Percentiles rank a stretch among this genome's conserved stretches.
These are phyloP conservation scores for Mycena pura DNA, from an alignment of 768 basidiomycete species.

Conservation along the genomic window DNA sequence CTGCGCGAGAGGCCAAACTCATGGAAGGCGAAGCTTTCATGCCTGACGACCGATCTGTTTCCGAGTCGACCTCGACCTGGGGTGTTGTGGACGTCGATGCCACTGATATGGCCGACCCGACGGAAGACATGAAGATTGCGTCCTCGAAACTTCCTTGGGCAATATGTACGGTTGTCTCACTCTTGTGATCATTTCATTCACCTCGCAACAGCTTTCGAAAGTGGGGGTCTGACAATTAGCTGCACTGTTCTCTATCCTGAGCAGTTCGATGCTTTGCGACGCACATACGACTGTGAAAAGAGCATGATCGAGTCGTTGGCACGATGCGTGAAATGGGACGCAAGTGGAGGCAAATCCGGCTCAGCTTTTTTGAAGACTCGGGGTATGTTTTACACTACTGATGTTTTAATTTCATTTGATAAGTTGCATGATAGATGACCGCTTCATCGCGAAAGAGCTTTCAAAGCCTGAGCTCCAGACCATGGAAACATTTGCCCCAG, in stretches of 20 bases:
- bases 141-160: constrained; percentile 85
- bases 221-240: constrained; percentile 87
- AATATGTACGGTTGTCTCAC: constrained; percentile 60
- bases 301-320: constrained; percentile 94
- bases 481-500: constrained; percentile 95
- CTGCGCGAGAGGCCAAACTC: constrained; percentile 60
- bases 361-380: constrained; percentile 96
- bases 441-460: constrained; percentile 97
- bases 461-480: constrained; percentile 91
- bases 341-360: constrained; percentile 94
- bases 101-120: constrained; percentile 68
- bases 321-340: constrained; percentile 95
- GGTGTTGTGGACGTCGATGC: constrained; percentile 88
- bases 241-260: constrained; percentile 96
- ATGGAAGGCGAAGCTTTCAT: constrained; percentile 86
- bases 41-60: constrained; percentile 86
- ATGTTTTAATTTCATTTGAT: not conserved
- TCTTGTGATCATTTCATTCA: constrained; percentile 12
- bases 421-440: constrained; percentile 71
- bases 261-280: constrained; percentile 92
- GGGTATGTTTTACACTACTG: constrained; percentile 54
- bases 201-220: constrained; percentile 77
- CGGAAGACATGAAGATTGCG: constrained; percentile 75
- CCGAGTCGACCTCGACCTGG: constrained; percentile 90
- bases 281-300: constrained; percentile 92